Base-by-base conservation (phyloP, 352 stramenopile genomes). In the Thraustochytrium striatum region DNA sequence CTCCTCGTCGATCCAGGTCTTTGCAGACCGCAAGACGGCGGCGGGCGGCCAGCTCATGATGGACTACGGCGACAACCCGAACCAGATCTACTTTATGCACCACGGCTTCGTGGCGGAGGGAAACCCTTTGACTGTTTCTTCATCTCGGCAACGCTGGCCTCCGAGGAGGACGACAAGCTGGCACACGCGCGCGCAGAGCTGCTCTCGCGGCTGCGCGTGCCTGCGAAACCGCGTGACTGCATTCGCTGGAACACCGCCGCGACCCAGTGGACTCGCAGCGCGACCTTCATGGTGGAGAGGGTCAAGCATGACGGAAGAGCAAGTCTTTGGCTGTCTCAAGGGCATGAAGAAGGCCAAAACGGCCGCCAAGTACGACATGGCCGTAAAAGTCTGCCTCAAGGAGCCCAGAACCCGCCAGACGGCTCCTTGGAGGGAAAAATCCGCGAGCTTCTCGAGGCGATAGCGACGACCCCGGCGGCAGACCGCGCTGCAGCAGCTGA, bases 1-100 rank as follows among this genome's bases (percentile, higher is more conserved):
- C 0, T 19, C 50, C 11, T 36, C 65, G n/a, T 85, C 83, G 3
- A 83, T 87, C 9, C n/a, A 36, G 39, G 79, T 95, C n/a, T 82
- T 82, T 28, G 88, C 89, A 3, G 91, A 95, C 79, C 88, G 91
- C 13, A 19, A 65, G 0, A 86, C 83, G 3, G 30, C 8, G 0
- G 57, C 32, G 0, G 75, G 68, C 8, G 43, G 82, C 1, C 91
- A 97, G 72, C 81, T 97, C 3, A 92, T 96, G 69, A 93, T 97
- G 85, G 92, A 97, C 84, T 98, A 98, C 52, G 92, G 92, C n/a
- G 91, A 96, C 86, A 96, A 95, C 78, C 88, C 88, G 84, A 97
- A 95, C 57, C 81, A 83, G 57, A 72, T 92, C 7, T 92, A 91
- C 72, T 86, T 96, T 25, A 61, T 95, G 38, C 86, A 95, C 61